Conservation (phyloP, 2,329 filamentous ascomycete species). For the Aureobasidium subglaciale region DNA sequence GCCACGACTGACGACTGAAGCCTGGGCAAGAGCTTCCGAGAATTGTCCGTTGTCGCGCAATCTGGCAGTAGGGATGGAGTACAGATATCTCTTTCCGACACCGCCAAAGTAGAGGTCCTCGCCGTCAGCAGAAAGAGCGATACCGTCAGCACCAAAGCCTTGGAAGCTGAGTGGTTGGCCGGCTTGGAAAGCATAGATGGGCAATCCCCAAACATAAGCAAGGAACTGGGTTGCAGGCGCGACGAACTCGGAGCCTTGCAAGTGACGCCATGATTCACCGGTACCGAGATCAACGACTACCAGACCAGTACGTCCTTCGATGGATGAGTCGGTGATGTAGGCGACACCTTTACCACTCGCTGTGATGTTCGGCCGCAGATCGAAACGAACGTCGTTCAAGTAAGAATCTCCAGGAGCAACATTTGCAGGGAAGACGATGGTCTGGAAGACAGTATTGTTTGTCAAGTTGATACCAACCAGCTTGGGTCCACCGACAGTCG, state of each 20-base stretch:
- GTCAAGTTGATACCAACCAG: slow-evolving; percentile 42
- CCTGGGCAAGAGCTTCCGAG: slow-evolving; percentile 39
- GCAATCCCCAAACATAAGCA: slow-evolving; percentile 42
- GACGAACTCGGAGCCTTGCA: slow-evolving; percentile 37
- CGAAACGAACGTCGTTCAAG: slow-evolving; percentile 49
- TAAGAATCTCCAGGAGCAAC: slow-evolving; percentile 45
- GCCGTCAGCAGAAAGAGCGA: slow-evolving; percentile 44
- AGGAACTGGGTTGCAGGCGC: slow-evolving; percentile 40
- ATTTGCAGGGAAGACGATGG: slow-evolving; percentile 43
- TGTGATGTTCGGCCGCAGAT: slow-evolving; percentile 38
- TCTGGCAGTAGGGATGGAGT: slow-evolving; percentile 37
- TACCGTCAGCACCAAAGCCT: slow-evolving; percentile 44
- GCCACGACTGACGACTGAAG: slow-evolving; percentile 36
- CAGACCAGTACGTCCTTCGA: slow-evolving; percentile 44
- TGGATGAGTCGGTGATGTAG: slow-evolving; percentile 47
- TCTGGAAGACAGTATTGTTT: slow-evolving; percentile 41
- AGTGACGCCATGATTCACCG: slow-evolving; percentile 44
- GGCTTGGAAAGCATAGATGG: slow-evolving; percentile 37
- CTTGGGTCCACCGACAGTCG: slow-evolving; percentile 45
- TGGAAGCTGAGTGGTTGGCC: slow-evolving; percentile 32
- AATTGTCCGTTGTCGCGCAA: slow-evolving; percentile 33
- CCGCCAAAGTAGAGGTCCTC: slow-evolving; percentile 41
- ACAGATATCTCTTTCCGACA: slow-evolving; percentile 40
- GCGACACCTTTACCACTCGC: slow-evolving; percentile 40
- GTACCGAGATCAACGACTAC: slow-evolving; percentile 45